Base-by-base conservation (phyloP, 768 basidiomycete species). In the Tephrocybe sp. region DNA sequence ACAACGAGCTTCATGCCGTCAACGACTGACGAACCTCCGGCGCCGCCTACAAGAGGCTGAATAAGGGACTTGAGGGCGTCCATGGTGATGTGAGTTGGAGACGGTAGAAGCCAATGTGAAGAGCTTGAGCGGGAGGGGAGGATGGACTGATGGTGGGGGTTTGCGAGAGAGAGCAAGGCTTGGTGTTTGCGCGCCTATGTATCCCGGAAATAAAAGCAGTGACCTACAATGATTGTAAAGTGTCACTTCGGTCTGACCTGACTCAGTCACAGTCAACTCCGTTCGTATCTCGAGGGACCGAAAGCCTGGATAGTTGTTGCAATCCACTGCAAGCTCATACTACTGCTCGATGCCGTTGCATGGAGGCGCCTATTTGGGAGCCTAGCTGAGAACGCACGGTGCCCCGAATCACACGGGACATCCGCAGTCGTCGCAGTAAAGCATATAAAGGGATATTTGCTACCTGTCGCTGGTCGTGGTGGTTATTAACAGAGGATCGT, bases 1-100 rank as follows among this genome's bases (percentile, higher is more conserved):
- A 91, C 87, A 69, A 92, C 90, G 63, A 91, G 86, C 71, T 92
- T 92, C 75, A 91, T 84, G 56, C 88, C 90, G 62, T 92, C 89
- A 67, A 92, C 79, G 73, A 91, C 81, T 42, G 86, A 88, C 22
- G 84, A 86, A 57, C 83, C 80, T 43, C 80, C 84, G 62, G 76
- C 80, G 67, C 82, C 82, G 69, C 83, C 84, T 59, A 88, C 83
- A 64, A 91, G 82, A 53, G 88, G 88, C 62, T 86, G 84, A 47
- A 89, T 79, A 64, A 91, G 81, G 45, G 86, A 89, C 72, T 83
- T 87, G 72, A 90, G 73, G 52, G 78, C 83, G 74, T 91, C 88
- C 88, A 91, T 90, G 50, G 47, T 30, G 42, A 24, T 50, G 48
- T 25, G 47, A 47, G 48, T 48, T 52, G 16, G 33, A 31, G 30